These are phyloP conservation scores for Thielaviopsis punctulata DNA, from an alignment of 2,329 filamentous ascomycete species.

Conservation along the genomic window DNA sequence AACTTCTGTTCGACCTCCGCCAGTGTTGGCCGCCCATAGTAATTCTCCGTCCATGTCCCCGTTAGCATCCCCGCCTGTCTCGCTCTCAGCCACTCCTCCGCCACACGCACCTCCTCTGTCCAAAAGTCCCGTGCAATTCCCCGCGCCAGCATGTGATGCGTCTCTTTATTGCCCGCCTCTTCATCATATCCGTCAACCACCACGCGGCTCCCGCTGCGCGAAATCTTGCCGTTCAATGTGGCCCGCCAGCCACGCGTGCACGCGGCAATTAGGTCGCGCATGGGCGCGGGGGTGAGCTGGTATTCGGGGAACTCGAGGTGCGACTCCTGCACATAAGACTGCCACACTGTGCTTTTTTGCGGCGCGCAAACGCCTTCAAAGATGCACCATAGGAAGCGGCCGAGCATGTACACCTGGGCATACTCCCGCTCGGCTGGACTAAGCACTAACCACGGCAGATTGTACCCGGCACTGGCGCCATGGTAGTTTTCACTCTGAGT, in stretches of 20 bases:
- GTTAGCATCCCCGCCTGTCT: conserved; percentile 21
- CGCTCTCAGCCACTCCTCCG: conserved; percentile 28
- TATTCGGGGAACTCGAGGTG: conserved; percentile 39
- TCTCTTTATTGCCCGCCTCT: conserved; percentile 14
- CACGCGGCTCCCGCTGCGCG: conserved; percentile 28
- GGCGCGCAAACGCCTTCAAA: conserved; percentile 43
- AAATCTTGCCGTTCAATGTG: conserved; percentile 27
- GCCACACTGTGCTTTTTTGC: conserved; percentile 38
- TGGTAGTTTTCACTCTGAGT: conserved; percentile 27
- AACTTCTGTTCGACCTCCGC: conserved; percentile 24
- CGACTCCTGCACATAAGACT: conserved; percentile 40
- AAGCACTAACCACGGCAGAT: conserved; percentile 39
- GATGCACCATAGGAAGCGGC: conserved; percentile 43
- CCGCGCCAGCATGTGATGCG: conserved; percentile 17
- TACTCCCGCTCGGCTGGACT: conserved; percentile 33
- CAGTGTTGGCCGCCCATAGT: conserved; percentile 30
- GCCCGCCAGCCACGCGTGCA: conserved; percentile 33
- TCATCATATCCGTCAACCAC: conserved; percentile 18
- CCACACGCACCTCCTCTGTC: conserved; percentile 28
- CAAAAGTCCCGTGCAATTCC: conserved; percentile 28
- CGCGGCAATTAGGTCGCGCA: conserved; percentile 31
- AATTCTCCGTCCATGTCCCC: conserved; percentile 33
- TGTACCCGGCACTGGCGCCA: conserved; percentile 34
- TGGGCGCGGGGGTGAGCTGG: conserved; percentile 25
- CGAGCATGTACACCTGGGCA: conserved; percentile 46